phyloP scores from a whole-genome alignment of 2,329 filamentous ascomycete species.

The Fusarium zealandicum region DNA sequence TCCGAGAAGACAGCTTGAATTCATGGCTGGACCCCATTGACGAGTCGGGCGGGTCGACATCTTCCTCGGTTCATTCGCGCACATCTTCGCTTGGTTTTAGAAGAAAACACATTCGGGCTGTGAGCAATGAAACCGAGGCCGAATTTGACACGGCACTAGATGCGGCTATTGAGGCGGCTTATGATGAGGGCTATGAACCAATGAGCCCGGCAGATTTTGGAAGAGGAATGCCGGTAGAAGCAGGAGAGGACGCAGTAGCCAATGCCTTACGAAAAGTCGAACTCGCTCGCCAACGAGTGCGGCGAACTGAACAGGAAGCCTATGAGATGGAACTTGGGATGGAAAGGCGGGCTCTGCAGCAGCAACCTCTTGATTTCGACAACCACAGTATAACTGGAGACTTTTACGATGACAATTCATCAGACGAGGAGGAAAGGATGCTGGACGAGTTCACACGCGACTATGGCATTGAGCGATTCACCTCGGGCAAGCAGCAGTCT shows the following conservation, averaged over 20 bases:
- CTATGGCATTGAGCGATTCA: conserved; percentile 83
- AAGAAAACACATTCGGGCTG: conserved; percentile 72
- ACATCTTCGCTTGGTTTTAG: conserved; percentile 74
- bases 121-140: conserved; percentile 79
- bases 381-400: conserved; percentile 53
- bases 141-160: conserved; percentile 95
- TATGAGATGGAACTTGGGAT: conserved; percentile 40
- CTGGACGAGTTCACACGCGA: conserved; percentile 89
- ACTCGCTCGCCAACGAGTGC: conserved; percentile 76
- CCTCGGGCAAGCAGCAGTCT: conserved; percentile 65
- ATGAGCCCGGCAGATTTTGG: conserved; percentile 58
- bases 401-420: conserved; percentile 69
- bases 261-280: conserved; percentile 73
- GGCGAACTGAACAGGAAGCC: conserved; percentile 76
- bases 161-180: conserved; percentile 94
- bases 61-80: conserved; percentile 81
- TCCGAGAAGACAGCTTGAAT: conserved; percentile 72
- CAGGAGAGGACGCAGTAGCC: conserved; percentile 55
- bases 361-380: conserved; percentile 40
- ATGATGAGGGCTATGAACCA: conserved; percentile 88
- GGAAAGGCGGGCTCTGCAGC: conserved; percentile 56
- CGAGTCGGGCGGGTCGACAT: conserved; percentile 82
- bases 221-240: conserved; percentile 47
- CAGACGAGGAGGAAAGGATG: conserved; percentile 76
- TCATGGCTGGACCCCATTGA: conserved; percentile 96